Conservation (phyloP, 768 basidiomycete genomes). For the Boletus subparvulus region DNA sequence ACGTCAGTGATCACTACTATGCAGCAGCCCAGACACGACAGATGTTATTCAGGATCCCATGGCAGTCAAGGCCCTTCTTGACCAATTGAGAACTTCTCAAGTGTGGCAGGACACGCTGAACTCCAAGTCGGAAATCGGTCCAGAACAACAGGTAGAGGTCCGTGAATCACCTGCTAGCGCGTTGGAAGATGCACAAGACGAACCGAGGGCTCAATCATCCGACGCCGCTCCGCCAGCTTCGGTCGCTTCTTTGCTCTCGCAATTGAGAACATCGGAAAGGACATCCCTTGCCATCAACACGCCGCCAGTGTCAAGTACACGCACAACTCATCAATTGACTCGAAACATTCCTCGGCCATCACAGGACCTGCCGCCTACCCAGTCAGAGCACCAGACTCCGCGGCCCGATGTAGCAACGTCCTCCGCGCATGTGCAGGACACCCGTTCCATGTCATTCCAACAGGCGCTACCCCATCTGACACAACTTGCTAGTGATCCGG, state of each 20-base stretch:
- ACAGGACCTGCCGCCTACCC: conserved; percentile 14
- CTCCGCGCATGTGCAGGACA: conserved; percentile 32
- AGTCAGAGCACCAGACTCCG: conserved; percentile 13
- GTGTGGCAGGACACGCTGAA: conserved; percentile 60
- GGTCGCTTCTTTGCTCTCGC: conserved; percentile 65
- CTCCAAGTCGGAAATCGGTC: neutral
- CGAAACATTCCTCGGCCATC: conserved; percentile 9
- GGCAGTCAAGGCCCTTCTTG: conserved; percentile 68
- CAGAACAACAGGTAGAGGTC: conserved; percentile 1
- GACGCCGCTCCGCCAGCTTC: conserved; percentile 31
- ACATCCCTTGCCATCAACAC: conserved; percentile 11
- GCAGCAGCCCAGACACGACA: neutral
- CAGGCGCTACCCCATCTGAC: conserved; percentile 70
- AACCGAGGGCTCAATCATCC: conserved; percentile 3
- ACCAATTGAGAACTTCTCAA: conserved; percentile 63
- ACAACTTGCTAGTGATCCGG: conserved; percentile 52
- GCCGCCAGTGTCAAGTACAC: conserved; percentile 8
- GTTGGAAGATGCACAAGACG: conserved; percentile 3
- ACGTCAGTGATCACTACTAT: conserved; percentile 38
- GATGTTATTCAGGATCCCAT: conserved; percentile 53
- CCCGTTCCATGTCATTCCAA: conserved; percentile 58
- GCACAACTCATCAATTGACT: conserved; percentile 9
- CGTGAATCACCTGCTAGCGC: conserved; percentile 7
- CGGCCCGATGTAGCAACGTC: conserved; percentile 6
- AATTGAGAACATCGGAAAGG: conserved; percentile 43